Percentiles rank a stretch among this genome's conserved stretches.
Evolutionary conservation across 176 grass and related monocot genomes (phyloP).

Genomic region (Oryza meyeriana): DNA sequence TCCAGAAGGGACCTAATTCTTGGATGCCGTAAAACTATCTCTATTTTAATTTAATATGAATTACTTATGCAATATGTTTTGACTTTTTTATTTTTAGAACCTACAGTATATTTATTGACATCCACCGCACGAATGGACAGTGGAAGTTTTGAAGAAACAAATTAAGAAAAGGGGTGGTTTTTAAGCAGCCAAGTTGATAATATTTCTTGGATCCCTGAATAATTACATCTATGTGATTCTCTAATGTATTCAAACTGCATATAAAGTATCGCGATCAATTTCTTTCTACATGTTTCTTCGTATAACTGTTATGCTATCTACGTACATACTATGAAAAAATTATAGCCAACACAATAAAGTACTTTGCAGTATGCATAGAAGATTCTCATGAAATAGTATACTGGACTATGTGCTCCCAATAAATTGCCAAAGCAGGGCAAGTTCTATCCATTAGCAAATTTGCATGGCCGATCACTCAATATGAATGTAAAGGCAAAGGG

Average conservation of each 20-base stretch:
- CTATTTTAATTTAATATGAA: neutral
- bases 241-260: slow-evolving; percentile 5
- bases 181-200: neutral
- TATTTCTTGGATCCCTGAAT: neutral
- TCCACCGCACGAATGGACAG: neutral
- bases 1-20: neutral
- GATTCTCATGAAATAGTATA: neutral
- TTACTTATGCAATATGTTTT: neutral
- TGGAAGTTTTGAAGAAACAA: neutral
- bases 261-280: neutral
- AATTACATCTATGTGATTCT: neutral
- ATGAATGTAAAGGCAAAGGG: neutral
- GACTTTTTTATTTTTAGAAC: too few species aligned
- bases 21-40: neutral
- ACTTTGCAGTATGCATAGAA: slow-evolving; percentile 6
- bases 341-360: neutral
- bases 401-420: neutral
- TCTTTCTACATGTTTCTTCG: neutral
- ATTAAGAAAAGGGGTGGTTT: neutral
- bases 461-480: neutral
- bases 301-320: slow-evolving; percentile 1
- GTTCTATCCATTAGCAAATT: neutral
- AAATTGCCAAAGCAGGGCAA: neutral
- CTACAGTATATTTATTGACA: neutral
- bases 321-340: neutral